phyloP scores from a whole-genome alignment of 306 rosid genomes.

The Prunus fruticosa region DNA sequence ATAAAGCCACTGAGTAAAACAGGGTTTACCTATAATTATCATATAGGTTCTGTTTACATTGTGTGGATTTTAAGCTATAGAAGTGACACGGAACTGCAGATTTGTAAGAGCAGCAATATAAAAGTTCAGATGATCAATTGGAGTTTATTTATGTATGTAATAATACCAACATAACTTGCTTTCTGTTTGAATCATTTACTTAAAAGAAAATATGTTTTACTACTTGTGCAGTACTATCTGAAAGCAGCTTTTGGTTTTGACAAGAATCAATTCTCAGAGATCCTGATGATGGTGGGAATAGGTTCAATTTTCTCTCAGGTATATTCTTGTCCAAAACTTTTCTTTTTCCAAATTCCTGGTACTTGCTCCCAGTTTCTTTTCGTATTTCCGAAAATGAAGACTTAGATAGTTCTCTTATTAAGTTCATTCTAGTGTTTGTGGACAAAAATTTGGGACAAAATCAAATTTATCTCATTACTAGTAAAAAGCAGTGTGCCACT shows the following conservation, averaged over 20 bases:
- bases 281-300: constrained; percentile 61
- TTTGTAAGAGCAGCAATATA: not conserved
- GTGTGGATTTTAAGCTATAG: not conserved
- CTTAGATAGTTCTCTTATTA: not conserved
- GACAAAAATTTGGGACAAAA: too few species aligned
- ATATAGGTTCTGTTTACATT: not conserved
- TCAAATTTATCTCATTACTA: too few species aligned
- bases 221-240: constrained; percentile 66
- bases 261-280: constrained; percentile 77
- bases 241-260: constrained; percentile 73
- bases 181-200: constrained; percentile 7
- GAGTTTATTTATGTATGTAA: not conserved
- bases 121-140: not conserved
- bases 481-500: too few species aligned
- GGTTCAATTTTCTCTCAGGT: constrained; percentile 88
- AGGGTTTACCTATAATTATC: not conserved
- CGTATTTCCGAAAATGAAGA: not conserved
- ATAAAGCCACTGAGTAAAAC: not conserved
- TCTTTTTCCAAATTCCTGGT: not conserved
- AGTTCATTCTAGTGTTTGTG: too few species aligned
- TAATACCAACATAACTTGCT: not conserved
- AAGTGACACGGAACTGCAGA: not conserved
- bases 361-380: not conserved
- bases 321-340: constrained; percentile 2
- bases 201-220: constrained; percentile 18